Conservation (phyloP, 768 basidiomycete genomes). For the Collybia nuda region DNA sequence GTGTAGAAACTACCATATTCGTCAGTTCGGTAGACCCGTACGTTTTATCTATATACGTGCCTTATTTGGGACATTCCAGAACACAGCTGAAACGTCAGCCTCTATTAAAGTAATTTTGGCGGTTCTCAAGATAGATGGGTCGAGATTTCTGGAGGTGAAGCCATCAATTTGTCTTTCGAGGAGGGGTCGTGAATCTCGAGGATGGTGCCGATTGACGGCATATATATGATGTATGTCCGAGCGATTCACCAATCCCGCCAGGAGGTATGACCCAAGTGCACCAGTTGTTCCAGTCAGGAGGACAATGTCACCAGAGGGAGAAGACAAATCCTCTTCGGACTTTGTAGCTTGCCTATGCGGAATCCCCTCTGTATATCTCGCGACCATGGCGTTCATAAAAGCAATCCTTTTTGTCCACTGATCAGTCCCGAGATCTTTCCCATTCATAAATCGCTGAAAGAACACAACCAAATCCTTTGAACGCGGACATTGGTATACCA, state of each 20-base stretch:
- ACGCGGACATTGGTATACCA: too few species aligned
- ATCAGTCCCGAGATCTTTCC: constrained; percentile 31
- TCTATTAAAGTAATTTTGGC: too few species aligned
- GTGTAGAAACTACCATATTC: too few species aligned
- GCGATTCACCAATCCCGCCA: constrained; percentile 19
- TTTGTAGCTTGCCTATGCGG: background rate
- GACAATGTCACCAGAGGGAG: constrained; percentile 16
- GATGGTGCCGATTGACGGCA: constrained; percentile 24
- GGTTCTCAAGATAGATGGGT: background rate
- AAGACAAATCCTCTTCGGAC: background rate
- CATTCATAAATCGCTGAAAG: background rate
- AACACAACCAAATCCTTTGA: too few species aligned
- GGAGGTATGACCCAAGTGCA: constrained; percentile 27
- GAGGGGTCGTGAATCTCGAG: background rate
- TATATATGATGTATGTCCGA: constrained; percentile 21
- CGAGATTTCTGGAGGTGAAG: background rate
- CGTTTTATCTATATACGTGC: too few species aligned
- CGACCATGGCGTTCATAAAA: background rate
- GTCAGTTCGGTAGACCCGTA: too few species aligned
- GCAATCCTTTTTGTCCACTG: constrained; percentile 29
- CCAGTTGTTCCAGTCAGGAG: constrained; percentile 37
- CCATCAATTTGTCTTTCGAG: background rate
- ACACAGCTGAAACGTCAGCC: too few species aligned
- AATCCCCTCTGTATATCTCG: background rate
- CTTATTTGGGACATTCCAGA: too few species aligned